Evolutionary conservation across 1,284 basidiomycete species (phyloP).

Genomic region (Ceraceosorus bombacis): DNA sequence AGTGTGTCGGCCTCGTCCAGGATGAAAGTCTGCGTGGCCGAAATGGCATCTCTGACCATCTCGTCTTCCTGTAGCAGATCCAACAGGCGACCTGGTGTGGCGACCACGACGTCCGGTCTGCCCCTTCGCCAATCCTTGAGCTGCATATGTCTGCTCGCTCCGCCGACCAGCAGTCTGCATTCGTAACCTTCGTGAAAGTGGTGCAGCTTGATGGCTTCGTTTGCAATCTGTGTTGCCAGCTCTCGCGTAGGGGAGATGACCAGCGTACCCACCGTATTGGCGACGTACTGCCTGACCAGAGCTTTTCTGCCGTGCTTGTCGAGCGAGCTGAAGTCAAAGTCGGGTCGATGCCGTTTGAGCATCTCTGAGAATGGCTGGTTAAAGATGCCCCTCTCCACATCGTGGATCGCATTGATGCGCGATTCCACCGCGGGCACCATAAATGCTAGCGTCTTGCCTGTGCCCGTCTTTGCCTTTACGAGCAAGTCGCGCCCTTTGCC

Average conservation of each 20-base stretch:
- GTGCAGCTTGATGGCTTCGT: constrained; percentile 64
- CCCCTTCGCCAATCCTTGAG: constrained; percentile 61
- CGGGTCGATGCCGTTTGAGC: constrained; percentile 40
- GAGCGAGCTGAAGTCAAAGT: constrained; percentile 26
- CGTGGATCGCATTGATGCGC: constrained; percentile 39
- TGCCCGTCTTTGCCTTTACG: constrained; percentile 48
- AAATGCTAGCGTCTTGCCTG: constrained; percentile 48
- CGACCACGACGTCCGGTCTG: constrained; percentile 77
- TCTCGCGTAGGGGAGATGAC: constrained; percentile 91
- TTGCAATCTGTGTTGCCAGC: constrained; percentile 85
- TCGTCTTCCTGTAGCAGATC: constrained; percentile 60
- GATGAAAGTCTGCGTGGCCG: constrained; percentile 62
- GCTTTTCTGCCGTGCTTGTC: constrained; percentile 21
- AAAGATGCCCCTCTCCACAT: constrained; percentile 21
- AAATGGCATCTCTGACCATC: constrained; percentile 31
- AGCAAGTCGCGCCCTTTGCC: constrained; percentile 46
- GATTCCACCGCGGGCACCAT: constrained; percentile 46
- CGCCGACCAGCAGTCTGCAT: constrained; percentile 74
- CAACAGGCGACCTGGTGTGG: constrained; percentile 80
- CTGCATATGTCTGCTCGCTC: constrained; percentile 62
- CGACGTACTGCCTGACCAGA: constrained; percentile 24
- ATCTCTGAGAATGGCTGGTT: constrained; percentile 22
- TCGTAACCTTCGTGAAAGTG: constrained; percentile 54
- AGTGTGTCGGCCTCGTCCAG: constrained; percentile 93
- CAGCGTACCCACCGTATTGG: constrained; percentile 61